Evolutionary conservation across 1,139 yeast species (phyloP).

Genomic region (Kodamaea ohmeri): DNA sequence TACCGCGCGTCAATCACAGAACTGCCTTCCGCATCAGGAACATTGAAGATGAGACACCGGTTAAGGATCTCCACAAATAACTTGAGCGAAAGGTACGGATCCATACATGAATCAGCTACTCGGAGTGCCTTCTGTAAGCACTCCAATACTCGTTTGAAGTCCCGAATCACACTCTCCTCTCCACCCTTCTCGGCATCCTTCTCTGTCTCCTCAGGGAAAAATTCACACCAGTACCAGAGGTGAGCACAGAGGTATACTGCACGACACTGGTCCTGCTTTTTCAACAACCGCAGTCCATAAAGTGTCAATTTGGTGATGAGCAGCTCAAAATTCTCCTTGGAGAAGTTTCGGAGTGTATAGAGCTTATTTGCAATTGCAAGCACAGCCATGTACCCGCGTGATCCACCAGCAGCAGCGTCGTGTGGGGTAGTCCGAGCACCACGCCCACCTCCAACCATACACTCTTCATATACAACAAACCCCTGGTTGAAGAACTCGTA

Average conservation of each 20-base stretch:
- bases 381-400: constrained; percentile 40
- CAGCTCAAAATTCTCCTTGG: constrained; percentile 67
- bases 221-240: constrained; percentile 88
- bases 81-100: constrained; percentile 71
- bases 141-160: constrained; percentile 46
- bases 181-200: constrained; percentile 6
- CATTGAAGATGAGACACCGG: constrained; percentile 78
- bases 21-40: constrained; percentile 81
- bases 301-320: constrained; percentile 82
- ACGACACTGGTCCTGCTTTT: constrained; percentile 92
- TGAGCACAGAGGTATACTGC: constrained; percentile 87
- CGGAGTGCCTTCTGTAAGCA: constrained; percentile 66
- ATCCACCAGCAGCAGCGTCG: constrained; percentile 38
- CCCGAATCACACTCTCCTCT: constrained; percentile 22
- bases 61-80: constrained; percentile 87
- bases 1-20: constrained; percentile 67
- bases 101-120: constrained; percentile 93
- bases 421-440: constrained; percentile 30
- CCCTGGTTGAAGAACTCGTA: constrained; percentile 90
- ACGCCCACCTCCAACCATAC: constrained; percentile 30
- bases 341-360: constrained; percentile 56
- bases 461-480: constrained; percentile 84
- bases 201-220: constrained; percentile 19
- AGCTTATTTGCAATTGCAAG: constrained; percentile 59
- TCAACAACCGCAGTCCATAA: constrained; percentile 83